A percentile compares a stretch with the other conserved stretches of the same genome.
Evolutionary conservation across 179 eudicot species (phyloP).

Genomic region (Monotropa hypopitys): DNA sequence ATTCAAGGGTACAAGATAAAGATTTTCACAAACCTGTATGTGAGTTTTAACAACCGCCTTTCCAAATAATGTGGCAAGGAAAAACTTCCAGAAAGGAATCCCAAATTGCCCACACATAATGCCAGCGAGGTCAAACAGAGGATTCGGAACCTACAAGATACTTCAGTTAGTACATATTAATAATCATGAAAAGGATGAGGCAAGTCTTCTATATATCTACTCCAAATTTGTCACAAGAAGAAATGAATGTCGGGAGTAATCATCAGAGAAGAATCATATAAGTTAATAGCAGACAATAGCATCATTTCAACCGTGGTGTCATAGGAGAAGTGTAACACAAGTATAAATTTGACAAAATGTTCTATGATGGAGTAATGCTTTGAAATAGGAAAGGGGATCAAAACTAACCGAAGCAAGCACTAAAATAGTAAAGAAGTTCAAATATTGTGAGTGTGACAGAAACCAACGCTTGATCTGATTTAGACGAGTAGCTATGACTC

Average conservation of each 20-base stretch:
- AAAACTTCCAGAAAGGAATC: slow-evolving; percentile 90
- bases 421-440: slow-evolving; percentile 83
- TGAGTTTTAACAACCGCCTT: slow-evolving; percentile 91
- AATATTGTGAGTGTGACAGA: slow-evolving; percentile 70
- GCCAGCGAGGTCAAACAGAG: slow-evolving; percentile 96
- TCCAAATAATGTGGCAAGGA: slow-evolving; percentile 76
- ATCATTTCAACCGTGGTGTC: neutral
- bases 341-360: neutral
- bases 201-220: neutral
- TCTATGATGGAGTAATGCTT: neutral
- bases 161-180: slow-evolving; percentile 7
- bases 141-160: slow-evolving; percentile 76
- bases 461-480: slow-evolving; percentile 58
- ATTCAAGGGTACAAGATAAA: neutral
- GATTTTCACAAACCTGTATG: slow-evolving; percentile 56
- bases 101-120: slow-evolving; percentile 98
- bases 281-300: neutral
- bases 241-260: neutral
- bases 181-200: neutral
- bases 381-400: slow-evolving; percentile 8
- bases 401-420: slow-evolving; percentile 89
- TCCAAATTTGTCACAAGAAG: neutral
- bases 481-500: slow-evolving; percentile 33
- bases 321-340: neutral
- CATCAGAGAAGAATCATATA: neutral